Evolutionary conservation across 2,329 filamentous ascomycete species (phyloP), one percentile per base, ranked within the genome.

Genomic region (Madurella mycetomatis): DNA sequence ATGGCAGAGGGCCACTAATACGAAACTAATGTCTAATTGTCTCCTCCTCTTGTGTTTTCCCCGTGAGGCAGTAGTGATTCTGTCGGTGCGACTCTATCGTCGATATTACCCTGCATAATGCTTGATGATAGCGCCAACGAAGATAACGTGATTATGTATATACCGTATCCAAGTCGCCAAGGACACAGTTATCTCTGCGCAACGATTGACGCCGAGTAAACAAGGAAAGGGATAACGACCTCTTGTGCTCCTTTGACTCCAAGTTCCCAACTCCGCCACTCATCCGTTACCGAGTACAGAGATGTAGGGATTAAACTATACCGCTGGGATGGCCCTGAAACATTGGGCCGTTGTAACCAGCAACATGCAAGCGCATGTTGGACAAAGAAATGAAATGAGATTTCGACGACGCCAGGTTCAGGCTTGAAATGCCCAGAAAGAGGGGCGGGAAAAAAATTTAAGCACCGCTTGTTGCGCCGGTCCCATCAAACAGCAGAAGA

Each of bases 401-500:
- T 37, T 9, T 11, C 9, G 34, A 9, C 11, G 13, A 37, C 9
- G 13, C 34, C 34, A 37, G 9, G 4, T 11, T 37, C 34, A 15
- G 34, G 34, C 13, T 11, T 37, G 34, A 12, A 17, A 34, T 12
- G 13, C n/a, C 2, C 7, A 9, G 44, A 34, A 31, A 11, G 13
- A n/a, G n/a, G 47, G 17, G n/a, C n/a, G n/a, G 19, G 17, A 39
- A 31, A 42, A 2, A 32, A 46, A 5, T 17, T 45, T 19, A 60
- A 9, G 49, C 18, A 1, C 51, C 55, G 40, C 52, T 57, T 17
- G 44, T 46, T 5, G 40, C 54, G 9, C 54, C 58, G 1, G 52
- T 42, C 13, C 58, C 61, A 15, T 60, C 55, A 31, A 66, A 66
- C n/a, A 66, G 41, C 31, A 66, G 34, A 5, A 65, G 41, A 9